A percentile compares a stretch with the other conserved stretches of the same genome.
These are phyloP conservation scores for Hymenochaete sp. DNA, from an alignment of 1,284 basidiomycete genomes.

Conservation along the genomic window DNA sequence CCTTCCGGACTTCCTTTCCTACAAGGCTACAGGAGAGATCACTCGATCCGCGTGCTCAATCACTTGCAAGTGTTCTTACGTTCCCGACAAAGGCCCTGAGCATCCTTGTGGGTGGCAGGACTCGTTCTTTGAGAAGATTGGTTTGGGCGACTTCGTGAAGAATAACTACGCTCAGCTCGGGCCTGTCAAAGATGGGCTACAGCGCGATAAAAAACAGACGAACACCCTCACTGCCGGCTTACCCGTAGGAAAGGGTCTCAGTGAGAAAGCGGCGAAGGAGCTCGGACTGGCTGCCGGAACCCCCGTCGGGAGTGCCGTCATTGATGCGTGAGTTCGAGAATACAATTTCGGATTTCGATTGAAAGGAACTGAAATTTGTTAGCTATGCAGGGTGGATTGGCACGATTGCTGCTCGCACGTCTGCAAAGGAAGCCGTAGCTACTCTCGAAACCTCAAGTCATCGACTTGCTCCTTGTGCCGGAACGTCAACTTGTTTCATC, in stretches of 20 bases:
- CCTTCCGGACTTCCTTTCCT: slow-evolving; percentile 94
- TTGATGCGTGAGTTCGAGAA: slow-evolving; percentile 70
- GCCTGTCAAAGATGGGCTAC: slow-evolving; percentile 34
- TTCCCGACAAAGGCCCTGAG: slow-evolving; percentile 53
- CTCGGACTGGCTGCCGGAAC: slow-evolving; percentile 85
- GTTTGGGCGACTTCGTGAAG: slow-evolving; percentile 59
- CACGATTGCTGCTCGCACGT: slow-evolving; percentile 75
- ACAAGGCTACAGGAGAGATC: slow-evolving; percentile 69
- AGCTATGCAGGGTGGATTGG: slow-evolving; percentile 99
- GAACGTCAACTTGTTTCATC: slow-evolving; percentile 89
- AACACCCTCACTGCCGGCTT: slow-evolving; percentile 84
- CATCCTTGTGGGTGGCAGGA: slow-evolving; percentile 69
- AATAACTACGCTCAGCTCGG: slow-evolving; percentile 75
- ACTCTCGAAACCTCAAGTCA: slow-evolving; percentile 68
- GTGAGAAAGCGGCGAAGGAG: slow-evolving; percentile 71
- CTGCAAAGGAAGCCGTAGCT: slow-evolving; percentile 39
- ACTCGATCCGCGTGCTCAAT: slow-evolving; percentile 89
- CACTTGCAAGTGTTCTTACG: slow-evolving; percentile 94
- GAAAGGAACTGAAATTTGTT: slow-evolving; percentile 5
- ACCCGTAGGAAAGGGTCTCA: slow-evolving; percentile 83
- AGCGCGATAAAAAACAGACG: slow-evolving; percentile 8
- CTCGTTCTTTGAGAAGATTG: slow-evolving; percentile 82
- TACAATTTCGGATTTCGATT: slow-evolving; percentile 6
- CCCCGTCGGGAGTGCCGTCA: slow-evolving; percentile 88
- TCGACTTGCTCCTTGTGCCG: slow-evolving; percentile 87